Base-by-base conservation (phyloP, 2,329 filamentous ascomycete species). In the Stagonosporopsis vannaccii region DNA sequence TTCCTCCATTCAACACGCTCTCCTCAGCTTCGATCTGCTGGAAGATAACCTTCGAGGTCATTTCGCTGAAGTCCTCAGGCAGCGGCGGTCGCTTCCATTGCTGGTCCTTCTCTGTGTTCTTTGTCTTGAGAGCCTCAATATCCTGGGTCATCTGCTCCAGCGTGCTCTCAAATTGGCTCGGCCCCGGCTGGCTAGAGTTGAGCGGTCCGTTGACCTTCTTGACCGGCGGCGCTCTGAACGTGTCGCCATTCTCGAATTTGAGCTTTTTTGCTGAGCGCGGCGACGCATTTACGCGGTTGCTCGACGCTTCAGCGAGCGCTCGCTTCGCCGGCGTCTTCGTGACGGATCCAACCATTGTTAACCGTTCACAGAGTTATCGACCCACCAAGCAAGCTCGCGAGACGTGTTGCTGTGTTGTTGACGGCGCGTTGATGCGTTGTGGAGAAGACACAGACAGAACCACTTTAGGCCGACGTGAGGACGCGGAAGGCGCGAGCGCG, bases 1-100 rank as follows among this genome's bases (percentile, higher is more conserved):
- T 88, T 19, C 91, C 91, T 44, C 90, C 90, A 72, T 89, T 81
- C 1, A 97, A 76, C 3, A 87, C 90, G 19, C 95, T 94, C 75
- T 99, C 94, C 72, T 98, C 93, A 1, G 87, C 90, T 71, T 99
- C 96, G 65, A 99, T 99, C 71, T 96, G 90, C 78, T 99, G 95
- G 72, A 99, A 98, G 62, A 85, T 87, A n/a, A 99, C 81, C 62
- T 80, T 88, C 62, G 95, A 87, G 32, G 79, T 86, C 48, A 84
- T 73, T 8, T 88, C 82, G 57, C 89, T 80, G 69, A 90, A 90
- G 64, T 83, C 80, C 1, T 54, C 52, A 20, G 80, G 80, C 26
- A 91, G 73, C 26, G 77, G 75, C 15, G 88, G 89, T 49, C 89
- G 81, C 42, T 89, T 88, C 96, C 95, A 99, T 72, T 91, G 85